Evolutionary conservation across 176 grass and related monocot species (phyloP).

Genomic region (Triticum urartu): DNA sequence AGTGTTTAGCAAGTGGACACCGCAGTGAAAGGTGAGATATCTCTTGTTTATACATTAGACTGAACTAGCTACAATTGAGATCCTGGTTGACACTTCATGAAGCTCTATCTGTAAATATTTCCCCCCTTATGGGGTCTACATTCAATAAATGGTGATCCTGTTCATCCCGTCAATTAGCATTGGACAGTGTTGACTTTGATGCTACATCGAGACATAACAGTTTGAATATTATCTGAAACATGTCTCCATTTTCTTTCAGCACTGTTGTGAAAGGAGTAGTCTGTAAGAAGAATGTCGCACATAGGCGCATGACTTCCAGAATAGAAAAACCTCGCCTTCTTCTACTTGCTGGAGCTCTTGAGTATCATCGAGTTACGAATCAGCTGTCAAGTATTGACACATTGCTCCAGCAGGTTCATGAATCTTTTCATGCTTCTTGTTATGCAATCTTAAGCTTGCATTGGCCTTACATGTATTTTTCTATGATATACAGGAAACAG

Average conservation of each 20-base stretch:
- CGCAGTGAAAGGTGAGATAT: constrained; percentile 72
- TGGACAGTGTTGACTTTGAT: constrained; percentile 22
- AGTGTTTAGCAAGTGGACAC: constrained; percentile 81
- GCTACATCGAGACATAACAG: constrained; percentile 21
- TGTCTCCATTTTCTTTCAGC: constrained; percentile 51
- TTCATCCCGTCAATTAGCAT: constrained; percentile 10
- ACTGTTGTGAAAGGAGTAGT: constrained; percentile 85
- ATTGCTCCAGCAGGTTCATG: constrained; percentile 79
- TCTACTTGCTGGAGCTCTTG: constrained; percentile 86
- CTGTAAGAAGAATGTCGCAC: constrained; percentile 98
- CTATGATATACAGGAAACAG: constrained; percentile 69
- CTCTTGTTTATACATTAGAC: constrained; percentile 22
- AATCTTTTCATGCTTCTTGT: constrained; percentile 41
- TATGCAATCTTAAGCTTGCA: background rate
- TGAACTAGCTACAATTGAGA: constrained; percentile 18
- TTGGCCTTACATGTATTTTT: constrained; percentile 25
- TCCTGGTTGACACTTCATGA: constrained; percentile 14
- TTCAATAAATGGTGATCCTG: background rate
- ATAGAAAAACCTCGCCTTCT: constrained; percentile 88
- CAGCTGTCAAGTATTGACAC: constrained; percentile 94
- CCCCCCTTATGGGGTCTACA: background rate
- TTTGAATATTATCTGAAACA: constrained; percentile 32
- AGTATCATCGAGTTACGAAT: constrained; percentile 92
- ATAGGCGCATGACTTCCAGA: constrained; percentile 84
- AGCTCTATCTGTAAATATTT: background rate